phyloP scores from a whole-genome alignment of 352 stramenopile genomes.

The Peronospora destructor region DNA sequence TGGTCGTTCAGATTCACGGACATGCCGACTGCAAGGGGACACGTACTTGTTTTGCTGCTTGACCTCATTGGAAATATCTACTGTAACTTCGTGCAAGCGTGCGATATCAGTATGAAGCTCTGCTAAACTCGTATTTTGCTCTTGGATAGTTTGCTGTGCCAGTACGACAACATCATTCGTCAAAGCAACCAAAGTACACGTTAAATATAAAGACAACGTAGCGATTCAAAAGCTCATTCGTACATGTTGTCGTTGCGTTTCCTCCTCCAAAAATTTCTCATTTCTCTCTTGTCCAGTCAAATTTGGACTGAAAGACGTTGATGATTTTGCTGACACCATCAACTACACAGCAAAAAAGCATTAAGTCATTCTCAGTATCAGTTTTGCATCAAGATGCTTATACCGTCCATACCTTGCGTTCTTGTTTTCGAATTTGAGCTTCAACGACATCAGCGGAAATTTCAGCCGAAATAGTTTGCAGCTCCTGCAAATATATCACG shows the following conservation, averaged over 20 bases:
- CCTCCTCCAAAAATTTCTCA: constrained; percentile 47
- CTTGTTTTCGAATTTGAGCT: constrained; percentile 45
- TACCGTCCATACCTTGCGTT: constrained; percentile 41
- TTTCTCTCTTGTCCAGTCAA: constrained; percentile 33
- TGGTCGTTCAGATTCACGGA: background rate
- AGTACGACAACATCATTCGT: background rate
- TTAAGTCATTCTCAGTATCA: background rate
- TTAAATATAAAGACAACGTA: background rate
- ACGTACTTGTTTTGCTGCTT: constrained; percentile 69
- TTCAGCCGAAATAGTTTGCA: constrained; percentile 49
- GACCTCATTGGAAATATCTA: constrained; percentile 68
- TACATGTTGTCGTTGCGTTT: constrained; percentile 50
- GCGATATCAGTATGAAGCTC: constrained; percentile 48
- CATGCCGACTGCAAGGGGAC: background rate
- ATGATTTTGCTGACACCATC: constrained; percentile 32
- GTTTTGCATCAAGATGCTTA: background rate
- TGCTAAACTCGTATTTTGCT: constrained; percentile 61
- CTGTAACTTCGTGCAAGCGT: constrained; percentile 53
- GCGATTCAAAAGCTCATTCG: background rate
- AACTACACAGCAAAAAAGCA: constrained; percentile 20
- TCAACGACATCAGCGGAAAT: constrained; percentile 59
- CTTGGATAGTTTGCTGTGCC: constrained; percentile 53
- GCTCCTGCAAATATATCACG: constrained; percentile 13
- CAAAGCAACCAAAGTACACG: background rate
- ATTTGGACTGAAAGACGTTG: constrained; percentile 15